phyloP scores from a whole-genome alignment of 1,284 basidiomycete genomes.

The Cryptococcus sp. region DNA sequence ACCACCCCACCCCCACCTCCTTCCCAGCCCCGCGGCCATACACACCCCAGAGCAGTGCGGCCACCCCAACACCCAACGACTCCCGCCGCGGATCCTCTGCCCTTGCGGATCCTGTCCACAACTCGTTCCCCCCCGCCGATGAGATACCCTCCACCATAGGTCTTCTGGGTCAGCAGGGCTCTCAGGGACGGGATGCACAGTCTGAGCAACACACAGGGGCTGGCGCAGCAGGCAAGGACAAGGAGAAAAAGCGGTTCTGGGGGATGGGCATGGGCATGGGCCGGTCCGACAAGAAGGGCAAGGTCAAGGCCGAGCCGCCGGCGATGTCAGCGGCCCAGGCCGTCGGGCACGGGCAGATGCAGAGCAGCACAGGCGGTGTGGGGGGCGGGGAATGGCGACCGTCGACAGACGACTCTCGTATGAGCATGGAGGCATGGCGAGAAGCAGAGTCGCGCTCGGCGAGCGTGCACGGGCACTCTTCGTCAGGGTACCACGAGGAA shows the following conservation, averaged over 20 bases:
- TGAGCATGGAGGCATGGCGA: constrained; percentile 11
- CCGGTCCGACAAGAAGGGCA: constrained; percentile 19
- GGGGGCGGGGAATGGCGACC: constrained; percentile 10
- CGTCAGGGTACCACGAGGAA: constrained; percentile 17
- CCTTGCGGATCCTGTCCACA: constrained; percentile 3
- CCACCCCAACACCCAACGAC: background rate
- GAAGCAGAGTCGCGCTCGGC: constrained; percentile 15
- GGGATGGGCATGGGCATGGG: constrained; percentile 20
- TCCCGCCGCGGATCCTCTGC: background rate
- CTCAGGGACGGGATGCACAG: background rate
- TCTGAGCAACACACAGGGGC: constrained; percentile 10
- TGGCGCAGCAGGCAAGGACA: constrained; percentile 5
- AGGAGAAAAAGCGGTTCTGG: constrained; percentile 38
- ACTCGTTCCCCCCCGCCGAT: constrained; percentile 5
- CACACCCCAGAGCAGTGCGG: background rate
- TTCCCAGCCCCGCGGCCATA: constrained; percentile 15
- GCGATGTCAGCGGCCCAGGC: constrained; percentile 10
- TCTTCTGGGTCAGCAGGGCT: no score
- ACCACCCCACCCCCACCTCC: constrained; percentile 12
- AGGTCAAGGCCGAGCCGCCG: constrained; percentile 15
- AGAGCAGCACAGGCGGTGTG: background rate
- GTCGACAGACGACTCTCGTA: constrained; percentile 17
- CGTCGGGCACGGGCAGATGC: constrained; percentile 5
- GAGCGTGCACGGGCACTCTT: constrained; percentile 18
- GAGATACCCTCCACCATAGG: background rate